Conservation (phyloP, 805 yeast species). For the Cyberlindnera bimundalis region DNA sequence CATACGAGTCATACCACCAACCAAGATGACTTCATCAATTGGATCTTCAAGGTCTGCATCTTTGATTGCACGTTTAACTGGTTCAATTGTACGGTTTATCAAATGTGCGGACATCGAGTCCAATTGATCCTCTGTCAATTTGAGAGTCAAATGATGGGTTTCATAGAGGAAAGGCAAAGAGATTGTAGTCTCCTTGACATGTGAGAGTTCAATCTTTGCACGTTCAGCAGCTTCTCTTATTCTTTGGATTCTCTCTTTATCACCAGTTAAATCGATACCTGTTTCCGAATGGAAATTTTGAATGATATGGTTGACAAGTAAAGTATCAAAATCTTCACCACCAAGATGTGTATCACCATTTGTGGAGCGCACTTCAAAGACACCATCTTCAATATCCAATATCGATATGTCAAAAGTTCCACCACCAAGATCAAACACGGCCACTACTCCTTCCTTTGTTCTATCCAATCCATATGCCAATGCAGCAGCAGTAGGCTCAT, state of each 20-base stretch:
- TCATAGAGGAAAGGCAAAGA: slow-evolving; percentile 67
- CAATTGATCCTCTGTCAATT: slow-evolving; percentile 61
- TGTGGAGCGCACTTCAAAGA: slow-evolving; percentile 77
- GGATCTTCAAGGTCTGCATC: slow-evolving; percentile 71
- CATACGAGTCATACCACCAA: slow-evolving; percentile 92
- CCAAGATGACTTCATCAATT: slow-evolving; percentile 70
- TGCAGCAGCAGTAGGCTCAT: slow-evolving; percentile 87
- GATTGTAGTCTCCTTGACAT: slow-evolving; percentile 55
- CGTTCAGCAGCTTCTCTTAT: slow-evolving; percentile 76
- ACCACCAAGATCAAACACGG: slow-evolving; percentile 76
- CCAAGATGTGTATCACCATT: slow-evolving; percentile 85
- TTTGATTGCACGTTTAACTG: slow-evolving; percentile 68
- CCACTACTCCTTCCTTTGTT: slow-evolving; percentile 37
- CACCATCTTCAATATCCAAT: slow-evolving; percentile 74
- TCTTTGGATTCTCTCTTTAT: slow-evolving; percentile 58
- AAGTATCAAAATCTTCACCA: slow-evolving; percentile 80
- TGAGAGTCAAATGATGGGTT: slow-evolving; percentile 56
- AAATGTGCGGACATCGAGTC: slow-evolving; percentile 64
- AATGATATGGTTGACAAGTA: slow-evolving; percentile 53
- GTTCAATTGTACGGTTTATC: slow-evolving; percentile 64
- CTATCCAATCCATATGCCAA: slow-evolving; percentile 74
- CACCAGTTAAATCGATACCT: slow-evolving; percentile 25
- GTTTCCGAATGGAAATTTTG: slow-evolving; percentile 51
- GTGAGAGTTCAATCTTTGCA: slow-evolving; percentile 72
- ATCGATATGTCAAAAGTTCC: slow-evolving; percentile 84